phyloP scores from a whole-genome alignment of 2,329 filamentous ascomycete genomes.

The Aspergillus tamarii region DNA sequence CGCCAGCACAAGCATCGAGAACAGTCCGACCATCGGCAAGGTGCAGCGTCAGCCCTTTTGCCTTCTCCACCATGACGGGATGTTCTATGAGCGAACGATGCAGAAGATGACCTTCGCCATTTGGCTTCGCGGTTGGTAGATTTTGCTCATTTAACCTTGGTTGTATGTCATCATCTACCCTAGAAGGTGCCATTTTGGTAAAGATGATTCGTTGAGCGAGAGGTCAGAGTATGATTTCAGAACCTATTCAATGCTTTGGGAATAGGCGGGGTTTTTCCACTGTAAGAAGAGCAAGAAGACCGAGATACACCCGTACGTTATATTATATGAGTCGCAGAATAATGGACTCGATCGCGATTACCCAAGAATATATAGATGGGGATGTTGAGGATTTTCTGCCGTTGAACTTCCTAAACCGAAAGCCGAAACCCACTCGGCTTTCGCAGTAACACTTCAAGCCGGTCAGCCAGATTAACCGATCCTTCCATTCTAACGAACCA shows the following conservation, averaged over 20 bases:
- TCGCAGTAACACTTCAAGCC: not conserved
- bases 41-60: not conserved
- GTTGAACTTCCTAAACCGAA: not conserved
- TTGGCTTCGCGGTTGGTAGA: not conserved
- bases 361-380: not conserved
- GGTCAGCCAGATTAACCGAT: not conserved
- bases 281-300: not conserved
- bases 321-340: too few relatives aligned
- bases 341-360: too few relatives aligned
- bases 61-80: not conserved
- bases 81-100: conserved; percentile 7
- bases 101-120: not conserved
- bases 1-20: conserved; percentile 6
- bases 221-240: not conserved
- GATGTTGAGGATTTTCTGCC: too few relatives aligned
- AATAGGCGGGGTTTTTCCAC: not conserved
- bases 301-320: not conserved
- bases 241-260: not conserved
- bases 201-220: not conserved
- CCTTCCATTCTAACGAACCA: too few relatives aligned
- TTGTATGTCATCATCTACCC: not conserved
- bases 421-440: not conserved
- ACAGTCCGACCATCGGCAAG: conserved; percentile 1
- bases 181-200: not conserved
- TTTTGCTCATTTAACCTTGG: not conserved